These are phyloP conservation scores for Misopates orontium DNA, from an alignment of 257 asterid species.

Conservation along the genomic window DNA sequence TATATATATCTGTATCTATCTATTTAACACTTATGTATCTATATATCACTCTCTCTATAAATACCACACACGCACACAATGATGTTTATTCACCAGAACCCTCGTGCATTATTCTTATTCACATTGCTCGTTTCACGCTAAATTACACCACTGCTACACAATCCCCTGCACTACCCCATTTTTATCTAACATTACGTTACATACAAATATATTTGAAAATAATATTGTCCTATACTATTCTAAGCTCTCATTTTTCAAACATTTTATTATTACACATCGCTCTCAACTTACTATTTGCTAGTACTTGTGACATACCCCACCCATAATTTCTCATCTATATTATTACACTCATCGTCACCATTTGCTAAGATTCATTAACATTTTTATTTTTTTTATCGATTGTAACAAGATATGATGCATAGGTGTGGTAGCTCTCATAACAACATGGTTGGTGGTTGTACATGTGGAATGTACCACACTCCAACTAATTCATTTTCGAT, in stretches of 20 bases:
- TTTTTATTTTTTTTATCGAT: neutral
- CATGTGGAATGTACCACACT: conserved; percentile 49
- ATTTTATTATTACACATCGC: conserved; percentile 48
- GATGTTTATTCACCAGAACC: neutral
- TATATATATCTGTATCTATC: neutral
- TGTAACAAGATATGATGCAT: conserved; percentile 37
- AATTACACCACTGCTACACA: conserved; percentile 29
- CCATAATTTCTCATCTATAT: no score
- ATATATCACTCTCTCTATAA: conserved; percentile 25
- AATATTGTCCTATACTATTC: no score
- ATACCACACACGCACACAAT: conserved; percentile 26
- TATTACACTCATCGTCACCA: no score
- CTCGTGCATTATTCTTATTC: conserved; percentile 31
- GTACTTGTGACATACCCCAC: conserved; percentile 12
- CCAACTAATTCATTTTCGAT: conserved; percentile 55
- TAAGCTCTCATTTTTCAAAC: conserved; percentile 49
- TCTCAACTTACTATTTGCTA: conserved; percentile 47
- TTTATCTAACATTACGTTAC: conserved; percentile 21
- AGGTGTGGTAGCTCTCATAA: conserved; percentile 28
- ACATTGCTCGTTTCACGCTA: conserved; percentile 2
- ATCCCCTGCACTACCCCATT: conserved; percentile 31
- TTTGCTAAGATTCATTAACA: no score
- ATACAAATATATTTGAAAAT: no score
- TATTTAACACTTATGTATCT: conserved; percentile 21
- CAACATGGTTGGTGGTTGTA: conserved; percentile 16